Conservation (phyloP, 2,329 filamentous ascomycete genomes). For the Cladosporium halotolerans region DNA sequence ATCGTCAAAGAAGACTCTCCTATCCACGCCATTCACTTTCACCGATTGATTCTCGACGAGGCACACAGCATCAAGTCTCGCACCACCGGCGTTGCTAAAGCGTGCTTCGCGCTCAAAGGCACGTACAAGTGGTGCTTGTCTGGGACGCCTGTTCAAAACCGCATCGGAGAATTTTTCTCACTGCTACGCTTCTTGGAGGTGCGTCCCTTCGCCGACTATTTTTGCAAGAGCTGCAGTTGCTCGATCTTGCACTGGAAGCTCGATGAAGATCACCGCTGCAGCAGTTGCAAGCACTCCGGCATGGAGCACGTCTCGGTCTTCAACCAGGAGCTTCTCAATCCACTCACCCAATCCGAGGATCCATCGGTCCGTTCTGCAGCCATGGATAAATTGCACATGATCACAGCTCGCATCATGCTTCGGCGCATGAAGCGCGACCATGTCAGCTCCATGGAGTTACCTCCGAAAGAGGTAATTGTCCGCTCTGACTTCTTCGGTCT, state of each 20-base stretch:
- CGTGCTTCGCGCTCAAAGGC: constrained; percentile 84
- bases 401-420: constrained; percentile 93
- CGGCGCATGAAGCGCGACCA: constrained; percentile 91
- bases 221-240: constrained; percentile 83
- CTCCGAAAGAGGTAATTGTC: constrained; percentile 86
- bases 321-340: constrained; percentile 91
- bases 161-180: constrained; percentile 96
- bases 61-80: constrained; percentile 91
- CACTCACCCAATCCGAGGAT: constrained; percentile 47
- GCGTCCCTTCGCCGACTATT: constrained; percentile 83
- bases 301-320: constrained; percentile 74
- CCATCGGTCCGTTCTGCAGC: constrained; percentile 57
- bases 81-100: constrained; percentile 85
- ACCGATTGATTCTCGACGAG: constrained; percentile 89
- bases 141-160: constrained; percentile 91
- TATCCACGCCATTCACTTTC: constrained; percentile 81
- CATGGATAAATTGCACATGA: constrained; percentile 73
- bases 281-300: constrained; percentile 58
- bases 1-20: constrained; percentile 68
- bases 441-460: constrained; percentile 90
- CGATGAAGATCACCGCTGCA: constrained; percentile 64
- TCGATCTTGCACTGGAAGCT: constrained; percentile 78
- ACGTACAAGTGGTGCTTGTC: constrained; percentile 93
- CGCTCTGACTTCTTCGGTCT: constrained; percentile 96
- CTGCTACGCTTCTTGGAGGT: constrained; percentile 86